These are phyloP conservation scores for Aegilops longissima DNA, from an alignment of 176 grass and related monocot genomes.

Conservation along the genomic window DNA sequence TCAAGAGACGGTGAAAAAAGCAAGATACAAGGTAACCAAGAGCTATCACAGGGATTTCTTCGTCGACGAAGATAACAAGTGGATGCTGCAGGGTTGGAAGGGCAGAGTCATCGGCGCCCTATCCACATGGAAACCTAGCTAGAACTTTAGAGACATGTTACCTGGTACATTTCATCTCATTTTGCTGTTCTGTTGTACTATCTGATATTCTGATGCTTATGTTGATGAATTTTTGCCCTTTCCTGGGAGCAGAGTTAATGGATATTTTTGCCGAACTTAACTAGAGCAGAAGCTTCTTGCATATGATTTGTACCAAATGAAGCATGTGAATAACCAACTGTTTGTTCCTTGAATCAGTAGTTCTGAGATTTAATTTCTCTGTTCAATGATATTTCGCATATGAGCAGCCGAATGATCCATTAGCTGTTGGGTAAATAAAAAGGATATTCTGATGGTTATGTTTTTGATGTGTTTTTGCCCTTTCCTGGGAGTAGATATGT, in stretches of 20 bases:
- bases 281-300: neutral
- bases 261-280: neutral
- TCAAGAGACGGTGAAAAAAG: constrained; percentile 29
- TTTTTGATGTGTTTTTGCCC: constrained; percentile 2
- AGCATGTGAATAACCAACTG: neutral
- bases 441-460: neutral
- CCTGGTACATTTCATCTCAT: neutral
- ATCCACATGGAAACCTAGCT: constrained; percentile 39
- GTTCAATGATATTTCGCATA: neutral
- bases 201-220: constrained; percentile 8
- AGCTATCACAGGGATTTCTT: constrained; percentile 48
- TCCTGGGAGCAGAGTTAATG: neutral
- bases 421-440: neutral
- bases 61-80: constrained; percentile 47
- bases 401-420: neutral
- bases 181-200: neutral
- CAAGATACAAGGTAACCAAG: constrained; percentile 46
- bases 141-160: neutral
- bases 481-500: neutral
- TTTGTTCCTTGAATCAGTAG: neutral
- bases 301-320: neutral
- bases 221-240: constrained; percentile 16
- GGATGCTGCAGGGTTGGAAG: constrained; percentile 57
- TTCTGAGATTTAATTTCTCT: neutral
- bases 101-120: constrained; percentile 40